These are phyloP conservation scores for Chlamydomonas asymmetrica DNA, from an alignment of 139 green algal genomes.

Conservation along the genomic window DNA sequence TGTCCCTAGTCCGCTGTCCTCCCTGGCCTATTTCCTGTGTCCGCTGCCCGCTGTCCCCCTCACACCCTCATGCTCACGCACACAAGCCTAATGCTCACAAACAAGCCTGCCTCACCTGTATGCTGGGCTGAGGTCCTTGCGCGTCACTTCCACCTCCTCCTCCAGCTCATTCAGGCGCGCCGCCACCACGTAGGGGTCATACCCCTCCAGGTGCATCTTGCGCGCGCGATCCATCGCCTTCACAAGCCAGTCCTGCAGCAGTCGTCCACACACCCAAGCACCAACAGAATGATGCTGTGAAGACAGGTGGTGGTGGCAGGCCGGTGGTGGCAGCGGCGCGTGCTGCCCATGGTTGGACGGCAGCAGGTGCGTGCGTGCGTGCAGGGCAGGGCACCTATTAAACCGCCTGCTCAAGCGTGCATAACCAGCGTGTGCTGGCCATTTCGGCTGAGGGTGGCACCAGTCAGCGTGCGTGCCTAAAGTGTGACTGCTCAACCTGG, in stretches of 20 bases:
- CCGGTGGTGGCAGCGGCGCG: too few relatives aligned
- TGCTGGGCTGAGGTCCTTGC: too few relatives aligned
- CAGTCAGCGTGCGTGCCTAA: too few relatives aligned
- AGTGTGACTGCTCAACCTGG: too few relatives aligned
- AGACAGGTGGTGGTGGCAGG: not conserved
- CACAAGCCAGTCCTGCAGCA: conserved; percentile 26
- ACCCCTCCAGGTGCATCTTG: conserved; percentile 53
- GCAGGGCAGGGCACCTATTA: too few relatives aligned
- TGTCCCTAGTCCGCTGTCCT: not conserved
- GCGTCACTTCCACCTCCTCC: conserved; percentile 32
- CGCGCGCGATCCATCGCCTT: conserved; percentile 46
- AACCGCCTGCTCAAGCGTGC: too few relatives aligned
- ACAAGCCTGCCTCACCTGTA: not conserved
- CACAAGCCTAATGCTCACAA: too few relatives aligned
- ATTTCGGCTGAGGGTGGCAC: too few relatives aligned
- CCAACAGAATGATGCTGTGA: not conserved
- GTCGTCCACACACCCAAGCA: not conserved
- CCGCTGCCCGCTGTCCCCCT: not conserved
- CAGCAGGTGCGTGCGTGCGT: too few relatives aligned
- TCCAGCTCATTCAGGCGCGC: conserved; percentile 46
- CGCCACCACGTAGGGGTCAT: conserved; percentile 42
- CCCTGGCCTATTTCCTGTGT: not conserved
- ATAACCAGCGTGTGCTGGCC: too few relatives aligned
- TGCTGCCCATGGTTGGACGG: too few relatives aligned
- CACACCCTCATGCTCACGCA: not conserved